Conservation (phyloP, 805 yeast species). For the Candida yuanshanica region DNA sequence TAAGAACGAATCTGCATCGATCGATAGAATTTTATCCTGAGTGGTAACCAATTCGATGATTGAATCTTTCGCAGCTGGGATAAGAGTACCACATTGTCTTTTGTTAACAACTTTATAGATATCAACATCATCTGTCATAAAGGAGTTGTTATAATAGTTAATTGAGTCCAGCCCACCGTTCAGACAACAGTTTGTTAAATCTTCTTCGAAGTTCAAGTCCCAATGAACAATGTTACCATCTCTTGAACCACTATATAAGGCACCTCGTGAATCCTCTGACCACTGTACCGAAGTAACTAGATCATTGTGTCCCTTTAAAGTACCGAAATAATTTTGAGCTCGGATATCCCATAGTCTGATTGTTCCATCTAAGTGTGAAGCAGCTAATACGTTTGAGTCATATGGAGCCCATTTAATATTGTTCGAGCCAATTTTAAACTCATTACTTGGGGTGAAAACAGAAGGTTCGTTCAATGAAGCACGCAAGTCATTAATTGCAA, state of each 20-base stretch:
- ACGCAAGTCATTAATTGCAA: conserved; percentile 69
- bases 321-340: conserved; percentile 44
- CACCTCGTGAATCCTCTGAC: conserved; percentile 42
- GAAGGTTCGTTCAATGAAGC: conserved; percentile 27
- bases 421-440: conserved; percentile 28
- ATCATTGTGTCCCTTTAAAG: conserved; percentile 51
- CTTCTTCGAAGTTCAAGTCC: conserved; percentile 42
- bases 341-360: conserved; percentile 76
- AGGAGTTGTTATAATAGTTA: conserved; percentile 25
- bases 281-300: conserved; percentile 55
- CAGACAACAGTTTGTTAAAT: conserved; percentile 36
- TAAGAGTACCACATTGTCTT: conserved; percentile 55
- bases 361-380: conserved; percentile 52
- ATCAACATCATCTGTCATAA: conserved; percentile 18
- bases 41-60: conserved; percentile 42
- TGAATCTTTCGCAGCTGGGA: conserved; percentile 52
- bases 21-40: conserved; percentile 37
- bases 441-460: conserved; percentile 36
- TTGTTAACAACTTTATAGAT: conserved; percentile 30
- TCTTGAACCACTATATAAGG: conserved; percentile 55
- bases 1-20: conserved; percentile 49
- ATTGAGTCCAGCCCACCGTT: conserved; percentile 42
- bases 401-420: conserved; percentile 58
- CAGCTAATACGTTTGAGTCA: conserved; percentile 57
- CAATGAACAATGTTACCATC: conserved; percentile 64